phyloP scores from a whole-genome alignment of 352 stramenopile species.

The Globisporangium barbulae region DNA sequence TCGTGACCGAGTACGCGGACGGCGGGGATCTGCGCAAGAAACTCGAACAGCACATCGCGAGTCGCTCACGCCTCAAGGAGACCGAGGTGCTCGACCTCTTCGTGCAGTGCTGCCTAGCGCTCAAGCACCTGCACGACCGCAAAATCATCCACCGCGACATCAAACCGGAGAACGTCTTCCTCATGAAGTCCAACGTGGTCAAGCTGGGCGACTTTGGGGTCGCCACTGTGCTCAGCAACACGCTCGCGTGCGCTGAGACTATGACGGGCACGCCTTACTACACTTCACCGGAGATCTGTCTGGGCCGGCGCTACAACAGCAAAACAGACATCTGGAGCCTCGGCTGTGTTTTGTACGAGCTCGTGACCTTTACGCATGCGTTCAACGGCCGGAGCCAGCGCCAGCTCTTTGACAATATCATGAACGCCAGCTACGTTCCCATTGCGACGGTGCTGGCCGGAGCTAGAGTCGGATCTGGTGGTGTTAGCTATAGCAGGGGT shows the following conservation, averaged over 20 bases:
- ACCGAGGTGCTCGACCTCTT: slow-evolving; percentile 53
- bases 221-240: slow-evolving; percentile 70
- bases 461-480: neutral
- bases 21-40: slow-evolving; percentile 66
- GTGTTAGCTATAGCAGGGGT: slow-evolving; percentile 18
- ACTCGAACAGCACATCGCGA: slow-evolving; percentile 31
- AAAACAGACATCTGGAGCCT: slow-evolving; percentile 95
- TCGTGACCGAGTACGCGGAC: slow-evolving; percentile 84
- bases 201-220: slow-evolving; percentile 83
- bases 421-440: slow-evolving; percentile 27
- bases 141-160: slow-evolving; percentile 88
- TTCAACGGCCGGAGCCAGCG: slow-evolving; percentile 86
- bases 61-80: slow-evolving; percentile 26
- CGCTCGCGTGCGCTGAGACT: slow-evolving; percentile 67
- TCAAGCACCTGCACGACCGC: slow-evolving; percentile 79
- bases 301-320: slow-evolving; percentile 90
- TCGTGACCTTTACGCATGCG: slow-evolving; percentile 82
- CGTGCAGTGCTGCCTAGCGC: slow-evolving; percentile 65
- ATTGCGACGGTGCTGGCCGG: slow-evolving; percentile 9
- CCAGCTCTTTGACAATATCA: slow-evolving; percentile 77
- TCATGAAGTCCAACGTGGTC: slow-evolving; percentile 56
- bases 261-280: slow-evolving; percentile 88
- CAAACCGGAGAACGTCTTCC: slow-evolving; percentile 87
- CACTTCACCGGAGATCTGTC: slow-evolving; percentile 92
- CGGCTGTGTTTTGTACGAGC: slow-evolving; percentile 93